Evolutionary conservation across 2,329 filamentous ascomycete species (phyloP).

Genomic region (Calonectria pseudoturangicola): DNA sequence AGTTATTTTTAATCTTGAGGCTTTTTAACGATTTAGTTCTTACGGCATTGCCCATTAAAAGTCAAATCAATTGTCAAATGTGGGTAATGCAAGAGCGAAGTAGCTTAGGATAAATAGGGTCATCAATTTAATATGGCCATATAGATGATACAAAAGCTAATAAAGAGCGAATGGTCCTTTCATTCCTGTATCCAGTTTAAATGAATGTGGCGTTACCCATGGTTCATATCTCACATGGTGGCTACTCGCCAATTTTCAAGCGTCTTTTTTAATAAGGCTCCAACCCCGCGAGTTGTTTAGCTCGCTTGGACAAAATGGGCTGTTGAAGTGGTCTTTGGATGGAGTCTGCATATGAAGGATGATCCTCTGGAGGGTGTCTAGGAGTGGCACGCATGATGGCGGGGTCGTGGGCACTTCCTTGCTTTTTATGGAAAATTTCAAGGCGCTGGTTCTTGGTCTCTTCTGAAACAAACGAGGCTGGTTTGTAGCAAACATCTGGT

Average conservation of each 20-base stretch:
- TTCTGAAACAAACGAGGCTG: constrained; percentile 1
- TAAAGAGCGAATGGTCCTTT: neutral
- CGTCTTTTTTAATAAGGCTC: neutral
- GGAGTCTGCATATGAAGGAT: neutral
- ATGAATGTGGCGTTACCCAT: neutral
- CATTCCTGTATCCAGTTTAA: neutral
- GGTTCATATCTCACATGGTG: neutral
- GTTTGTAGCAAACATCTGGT: constrained; percentile 17
- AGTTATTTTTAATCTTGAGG: neutral
- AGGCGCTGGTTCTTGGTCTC: neutral
- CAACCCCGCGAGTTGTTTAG: neutral
- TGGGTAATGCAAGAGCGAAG: neutral
- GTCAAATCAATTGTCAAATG: neutral
- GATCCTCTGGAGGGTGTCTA: neutral
- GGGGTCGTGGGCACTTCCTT: constrained; percentile 3
- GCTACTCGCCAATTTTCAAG: constrained; percentile 51
- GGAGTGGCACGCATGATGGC: constrained; percentile 7
- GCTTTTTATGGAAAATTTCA: constrained; percentile 3
- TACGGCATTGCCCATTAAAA: neutral
- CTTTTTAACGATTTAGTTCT: neutral
- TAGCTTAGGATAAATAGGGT: neutral
- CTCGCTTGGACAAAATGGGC: constrained; percentile 9
- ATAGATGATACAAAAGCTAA: neutral
- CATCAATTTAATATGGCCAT: neutral
- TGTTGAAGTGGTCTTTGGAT: constrained; percentile 5